Base-by-base conservation (phyloP, 345 rosid genomes). In the Reutealis trisperma region DNA sequence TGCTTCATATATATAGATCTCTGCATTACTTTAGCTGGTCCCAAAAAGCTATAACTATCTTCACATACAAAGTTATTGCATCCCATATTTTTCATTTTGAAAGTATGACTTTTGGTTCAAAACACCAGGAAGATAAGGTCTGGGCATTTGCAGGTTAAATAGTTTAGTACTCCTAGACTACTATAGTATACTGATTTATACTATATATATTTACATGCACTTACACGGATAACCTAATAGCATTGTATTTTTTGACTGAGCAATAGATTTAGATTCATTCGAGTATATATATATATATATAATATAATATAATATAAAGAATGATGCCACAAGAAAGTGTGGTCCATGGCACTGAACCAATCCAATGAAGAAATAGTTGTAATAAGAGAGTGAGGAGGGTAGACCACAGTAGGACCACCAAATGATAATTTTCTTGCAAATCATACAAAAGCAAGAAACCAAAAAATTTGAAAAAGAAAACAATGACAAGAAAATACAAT, bases 341-440 rank as follows among this genome's bases (percentile, higher is more conserved):
- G 81, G 81, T 78, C 80, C 80, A 54, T 70, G 8, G 67, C 63
- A 10, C 13, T n/a, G 25, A 62, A 34, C 37, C 64, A 25, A 73
- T 61, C 52, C 51, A 61, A 54, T 57, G 71, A 69, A 61, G 67
- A 47, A 21, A 62, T 61, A 37, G 47, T n/a, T 59, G 54, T 27
- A 42, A 59, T 47, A 47, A 47, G 51, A 47, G 10, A 16, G 32
- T 37, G 6, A 37, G 32, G 16, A n/a, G 30, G n/a, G 27, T 15
- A 24, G 58, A 21, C 27, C n/a, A 16, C 19, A 41, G 45, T 25
- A 44, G 81, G 81, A 72, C 77, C 81, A 44, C 61, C 72, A 65
- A 45, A 69, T 64, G 76, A 71, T 70, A 71, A 70, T 51, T 27
- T 62, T 47, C 51, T 47, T 47, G 51, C 65, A 64, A 64, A 55